Percentiles rank a stretch among this genome's conserved stretches.
Conservation (phyloP, 257 asterid species). For the Solanum clarkiae region DNA sequence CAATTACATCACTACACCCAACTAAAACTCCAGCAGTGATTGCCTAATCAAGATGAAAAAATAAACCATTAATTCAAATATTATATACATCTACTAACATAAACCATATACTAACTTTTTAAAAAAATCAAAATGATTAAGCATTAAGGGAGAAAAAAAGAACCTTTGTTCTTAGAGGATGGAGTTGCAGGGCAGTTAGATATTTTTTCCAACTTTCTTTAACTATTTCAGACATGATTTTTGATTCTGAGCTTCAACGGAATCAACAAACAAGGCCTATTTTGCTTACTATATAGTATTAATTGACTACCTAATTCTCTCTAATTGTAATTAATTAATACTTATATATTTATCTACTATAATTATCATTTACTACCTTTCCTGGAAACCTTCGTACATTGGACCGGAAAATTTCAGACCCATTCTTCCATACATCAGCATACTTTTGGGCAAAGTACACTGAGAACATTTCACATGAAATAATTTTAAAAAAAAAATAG, state of each 20-base stretch:
- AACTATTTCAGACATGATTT: constrained; percentile 18
- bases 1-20: constrained; percentile 24
- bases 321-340: background rate
- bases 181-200: constrained; percentile 7
- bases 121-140: no score
- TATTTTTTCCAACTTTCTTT: constrained; percentile 17
- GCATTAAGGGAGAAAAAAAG: background rate
- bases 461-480: no score
- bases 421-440: background rate
- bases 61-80: background rate
- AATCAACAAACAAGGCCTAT: background rate
- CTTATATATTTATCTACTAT: background rate
- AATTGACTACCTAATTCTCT: background rate
- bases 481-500: no score
- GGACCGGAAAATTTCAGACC: background rate
- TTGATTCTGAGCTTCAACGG: background rate
- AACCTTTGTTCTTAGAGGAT: constrained; percentile 29
- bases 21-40: constrained; percentile 22
- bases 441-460: background rate
- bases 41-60: constrained; percentile 1
- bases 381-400: background rate
- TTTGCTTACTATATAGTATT: background rate
- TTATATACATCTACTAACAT: background rate
- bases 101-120: background rate
- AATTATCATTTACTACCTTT: background rate